Percentiles rank a stretch among this genome's conserved stretches.
Evolutionary conservation across 2,329 filamentous ascomycete species (phyloP).

Genomic region (Neofusicoccum ribis): DNA sequence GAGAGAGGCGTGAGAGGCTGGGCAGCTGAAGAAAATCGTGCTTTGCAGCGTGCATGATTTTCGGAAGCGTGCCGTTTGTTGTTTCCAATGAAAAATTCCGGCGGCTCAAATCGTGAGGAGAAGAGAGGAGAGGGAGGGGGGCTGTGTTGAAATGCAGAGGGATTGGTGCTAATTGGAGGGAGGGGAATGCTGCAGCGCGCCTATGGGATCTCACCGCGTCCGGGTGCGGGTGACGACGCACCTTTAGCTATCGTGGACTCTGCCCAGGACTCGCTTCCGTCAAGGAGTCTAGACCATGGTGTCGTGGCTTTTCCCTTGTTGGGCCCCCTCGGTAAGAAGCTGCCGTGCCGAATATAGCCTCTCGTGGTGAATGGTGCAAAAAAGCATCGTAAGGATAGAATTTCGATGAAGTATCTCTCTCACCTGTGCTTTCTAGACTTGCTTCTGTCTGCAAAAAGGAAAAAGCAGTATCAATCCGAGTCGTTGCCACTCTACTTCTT

Average conservation of each 20-base stretch:
- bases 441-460: background rate
- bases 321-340: background rate
- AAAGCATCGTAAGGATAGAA: background rate
- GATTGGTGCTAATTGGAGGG: background rate
- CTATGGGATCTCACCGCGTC: background rate
- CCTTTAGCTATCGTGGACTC: background rate
- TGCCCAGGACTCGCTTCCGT: background rate
- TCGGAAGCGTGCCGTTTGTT: no score
- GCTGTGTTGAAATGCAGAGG: background rate
- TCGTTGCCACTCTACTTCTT: constrained; percentile 2
- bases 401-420: background rate
- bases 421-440: background rate
- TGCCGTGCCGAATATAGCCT: background rate
- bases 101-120: background rate
- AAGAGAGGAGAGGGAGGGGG: background rate
- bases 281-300: background rate
- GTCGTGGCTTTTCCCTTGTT: background rate
- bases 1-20: background rate
- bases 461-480: background rate
- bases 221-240: background rate
- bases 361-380: background rate
- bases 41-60: no score
- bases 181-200: background rate
- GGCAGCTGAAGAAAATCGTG: background rate
- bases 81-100: background rate